These are phyloP conservation scores for Pestalotiopsis sp. DNA, from an alignment of 2,329 filamentous ascomycete species.

Conservation along the genomic window DNA sequence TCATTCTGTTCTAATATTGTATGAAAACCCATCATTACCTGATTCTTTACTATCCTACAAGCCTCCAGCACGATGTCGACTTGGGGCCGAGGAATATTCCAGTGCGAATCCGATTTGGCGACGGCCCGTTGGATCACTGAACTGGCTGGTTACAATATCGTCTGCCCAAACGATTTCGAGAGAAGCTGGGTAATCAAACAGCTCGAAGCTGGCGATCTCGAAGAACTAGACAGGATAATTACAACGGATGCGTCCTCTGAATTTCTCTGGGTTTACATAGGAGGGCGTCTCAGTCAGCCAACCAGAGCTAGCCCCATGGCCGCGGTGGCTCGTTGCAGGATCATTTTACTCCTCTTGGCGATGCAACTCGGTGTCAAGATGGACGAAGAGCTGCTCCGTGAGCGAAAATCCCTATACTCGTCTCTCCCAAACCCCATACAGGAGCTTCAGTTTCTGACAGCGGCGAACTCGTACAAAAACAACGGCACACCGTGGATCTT, in stretches of 20 bases:
- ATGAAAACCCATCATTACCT: background rate
- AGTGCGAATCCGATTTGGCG: background rate
- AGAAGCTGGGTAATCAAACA: too few relatives aligned
- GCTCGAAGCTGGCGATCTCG: too few relatives aligned
- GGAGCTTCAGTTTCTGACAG: constrained; percentile 24
- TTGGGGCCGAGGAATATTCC: background rate
- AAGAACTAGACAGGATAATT: too few relatives aligned
- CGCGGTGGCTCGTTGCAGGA: too few relatives aligned
- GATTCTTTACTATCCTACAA: background rate
- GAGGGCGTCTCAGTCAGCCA: too few relatives aligned
- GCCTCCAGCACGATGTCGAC: background rate
- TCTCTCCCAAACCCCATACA: constrained; percentile 23
- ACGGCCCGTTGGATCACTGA: background rate
- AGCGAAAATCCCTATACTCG: constrained; percentile 18
- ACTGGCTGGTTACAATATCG: background rate
- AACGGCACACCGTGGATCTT: constrained; percentile 23
- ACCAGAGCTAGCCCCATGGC: too few relatives aligned
- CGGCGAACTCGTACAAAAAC: constrained; percentile 24
- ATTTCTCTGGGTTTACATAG: too few relatives aligned
- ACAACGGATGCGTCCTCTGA: too few relatives aligned
- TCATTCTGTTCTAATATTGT: background rate
- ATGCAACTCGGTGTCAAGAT: constrained; percentile 22
- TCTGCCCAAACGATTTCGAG: background rate
- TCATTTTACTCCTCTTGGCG: constrained; percentile 10
- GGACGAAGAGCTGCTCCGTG: constrained; percentile 15